Evolutionary conservation across 1,284 basidiomycete species (phyloP).

Genomic region (Leccinum pachyderme): DNA sequence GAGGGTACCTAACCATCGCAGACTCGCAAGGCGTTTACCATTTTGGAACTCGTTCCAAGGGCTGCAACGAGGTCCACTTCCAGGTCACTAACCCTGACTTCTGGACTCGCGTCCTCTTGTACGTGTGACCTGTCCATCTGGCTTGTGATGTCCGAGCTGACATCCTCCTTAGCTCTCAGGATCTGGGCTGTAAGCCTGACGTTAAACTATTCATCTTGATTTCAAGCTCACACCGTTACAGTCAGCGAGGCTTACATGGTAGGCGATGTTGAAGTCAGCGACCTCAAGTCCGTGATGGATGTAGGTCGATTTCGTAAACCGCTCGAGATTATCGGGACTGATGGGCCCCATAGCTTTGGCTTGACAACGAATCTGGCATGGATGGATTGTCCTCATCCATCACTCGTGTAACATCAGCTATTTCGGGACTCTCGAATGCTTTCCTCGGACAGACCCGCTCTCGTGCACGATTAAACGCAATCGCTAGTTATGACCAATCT

Average conservation of each 20-base stretch:
- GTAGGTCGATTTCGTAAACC: conserved; percentile 44
- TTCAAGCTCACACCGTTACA: conserved; percentile 32
- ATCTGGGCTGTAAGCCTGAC: conserved; percentile 64
- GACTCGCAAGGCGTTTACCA: conserved; percentile 56
- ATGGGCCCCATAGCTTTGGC: conserved; percentile 61
- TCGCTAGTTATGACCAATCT: conserved; percentile 88
- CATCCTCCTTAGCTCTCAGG: conserved; percentile 49
- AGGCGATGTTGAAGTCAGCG: conserved; percentile 73
- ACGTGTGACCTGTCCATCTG: conserved; percentile 28
- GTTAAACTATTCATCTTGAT: conserved; percentile 6
- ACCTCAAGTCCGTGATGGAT: conserved; percentile 75
- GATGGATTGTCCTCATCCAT: conserved; percentile 64
- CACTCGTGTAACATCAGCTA: conserved; percentile 61
- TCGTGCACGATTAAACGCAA: conserved; percentile 79
- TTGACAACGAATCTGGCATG: conserved; percentile 76
- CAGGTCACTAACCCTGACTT: conserved; percentile 70
- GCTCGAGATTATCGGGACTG: conserved; percentile 10
- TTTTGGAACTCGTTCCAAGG: conserved; percentile 55
- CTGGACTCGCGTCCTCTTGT: conserved; percentile 76
- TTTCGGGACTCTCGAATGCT: conserved; percentile 75
- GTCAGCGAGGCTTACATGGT: conserved; percentile 90
- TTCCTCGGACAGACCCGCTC: conserved; percentile 78
- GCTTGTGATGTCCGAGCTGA: conserved; percentile 15
- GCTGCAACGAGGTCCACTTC: conserved; percentile 59
- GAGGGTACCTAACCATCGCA: conserved; percentile 61